Evolutionary conservation across 805 yeast species (phyloP).

Genomic region (Yamadazyma takamatsuzukensis): DNA sequence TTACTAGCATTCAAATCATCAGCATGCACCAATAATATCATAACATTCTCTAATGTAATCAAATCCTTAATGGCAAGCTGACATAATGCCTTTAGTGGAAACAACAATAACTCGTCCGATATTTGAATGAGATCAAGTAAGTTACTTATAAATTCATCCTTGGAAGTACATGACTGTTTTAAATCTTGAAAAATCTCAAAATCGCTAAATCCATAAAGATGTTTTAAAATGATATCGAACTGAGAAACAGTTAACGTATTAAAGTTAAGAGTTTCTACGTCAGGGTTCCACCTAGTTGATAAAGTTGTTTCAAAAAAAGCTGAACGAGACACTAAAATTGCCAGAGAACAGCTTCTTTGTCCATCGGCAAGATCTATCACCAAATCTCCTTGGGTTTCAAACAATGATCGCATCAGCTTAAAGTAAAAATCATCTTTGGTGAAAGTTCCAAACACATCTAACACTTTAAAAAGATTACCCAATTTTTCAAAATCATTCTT

Average conservation of each 20-base stretch:
- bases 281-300: slow-evolving; percentile 49
- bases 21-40: slow-evolving; percentile 53
- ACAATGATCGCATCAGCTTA: slow-evolving; percentile 13
- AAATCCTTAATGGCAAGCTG: slow-evolving; percentile 59
- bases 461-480: slow-evolving; percentile 16
- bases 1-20: slow-evolving; percentile 48
- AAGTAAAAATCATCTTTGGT: slow-evolving; percentile 16
- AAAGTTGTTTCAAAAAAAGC: slow-evolving; percentile 61
- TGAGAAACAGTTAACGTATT: slow-evolving; percentile 36
- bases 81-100: slow-evolving; percentile 55
- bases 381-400: slow-evolving; percentile 38
- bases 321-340: slow-evolving; percentile 52
- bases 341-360: slow-evolving; percentile 43
- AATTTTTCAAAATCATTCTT: slow-evolving; percentile 25
- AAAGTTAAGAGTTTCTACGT: slow-evolving; percentile 33
- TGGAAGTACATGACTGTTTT: slow-evolving; percentile 14
- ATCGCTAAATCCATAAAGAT: slow-evolving; percentile 54
- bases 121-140: slow-evolving; percentile 57
- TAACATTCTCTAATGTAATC: slow-evolving; percentile 57
- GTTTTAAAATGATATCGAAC: slow-evolving; percentile 49
- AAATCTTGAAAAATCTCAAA: slow-evolving; percentile 34
- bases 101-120: slow-evolving; percentile 60
- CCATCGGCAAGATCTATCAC: slow-evolving; percentile 46
- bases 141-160: slow-evolving; percentile 47
- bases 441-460: slow-evolving; percentile 24